Percentiles rank a stretch among this genome's conserved stretches.
phyloP scores from a whole-genome alignment of 257 asterid genomes.

The Anisodus acutangulus region DNA sequence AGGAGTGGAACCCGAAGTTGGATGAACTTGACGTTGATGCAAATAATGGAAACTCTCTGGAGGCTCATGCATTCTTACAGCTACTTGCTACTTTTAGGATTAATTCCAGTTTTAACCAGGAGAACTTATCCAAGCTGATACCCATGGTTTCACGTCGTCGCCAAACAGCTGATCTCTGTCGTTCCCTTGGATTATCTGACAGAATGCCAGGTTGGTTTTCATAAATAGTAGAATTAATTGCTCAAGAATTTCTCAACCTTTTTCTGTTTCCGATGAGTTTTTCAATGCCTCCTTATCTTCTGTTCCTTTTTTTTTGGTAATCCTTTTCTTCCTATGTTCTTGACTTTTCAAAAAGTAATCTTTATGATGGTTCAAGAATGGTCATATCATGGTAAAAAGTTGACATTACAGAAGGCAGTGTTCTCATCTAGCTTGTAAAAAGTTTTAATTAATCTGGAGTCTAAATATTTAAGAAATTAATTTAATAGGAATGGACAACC shows the following conservation, averaged over 20 bases:
- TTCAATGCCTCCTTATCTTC: neutral
- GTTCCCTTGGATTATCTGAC: constrained; percentile 86
- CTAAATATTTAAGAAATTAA: neutral
- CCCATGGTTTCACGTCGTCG: constrained; percentile 99
- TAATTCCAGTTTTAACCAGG: constrained; percentile 82
- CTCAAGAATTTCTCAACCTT: neutral
- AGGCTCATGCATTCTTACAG: constrained; percentile 98
- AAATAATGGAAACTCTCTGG: constrained; percentile 90
- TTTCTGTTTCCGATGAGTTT: neutral
- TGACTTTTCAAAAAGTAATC: neutral
- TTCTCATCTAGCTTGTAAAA: neutral
- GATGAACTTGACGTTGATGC: constrained; percentile 94
- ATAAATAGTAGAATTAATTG: neutral
- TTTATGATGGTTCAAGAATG: neutral
- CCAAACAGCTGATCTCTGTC: constrained; percentile 96
- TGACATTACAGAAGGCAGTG: neutral
- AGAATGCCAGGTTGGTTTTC: constrained; percentile 87
- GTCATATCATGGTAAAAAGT: neutral
- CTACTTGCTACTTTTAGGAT: constrained; percentile 90
- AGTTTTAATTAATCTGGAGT: constrained; percentile 4
- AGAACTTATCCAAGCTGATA: constrained; percentile 70
- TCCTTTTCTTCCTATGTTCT: neutral
- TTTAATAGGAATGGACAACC: neutral
- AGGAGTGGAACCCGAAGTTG: constrained; percentile 90
- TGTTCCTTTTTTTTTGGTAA: neutral